Evolutionary conservation across 345 rosid genomes (phyloP), one percentile per base, ranked within the genome.

Genomic region (Odontarrhena argentea): DNA sequence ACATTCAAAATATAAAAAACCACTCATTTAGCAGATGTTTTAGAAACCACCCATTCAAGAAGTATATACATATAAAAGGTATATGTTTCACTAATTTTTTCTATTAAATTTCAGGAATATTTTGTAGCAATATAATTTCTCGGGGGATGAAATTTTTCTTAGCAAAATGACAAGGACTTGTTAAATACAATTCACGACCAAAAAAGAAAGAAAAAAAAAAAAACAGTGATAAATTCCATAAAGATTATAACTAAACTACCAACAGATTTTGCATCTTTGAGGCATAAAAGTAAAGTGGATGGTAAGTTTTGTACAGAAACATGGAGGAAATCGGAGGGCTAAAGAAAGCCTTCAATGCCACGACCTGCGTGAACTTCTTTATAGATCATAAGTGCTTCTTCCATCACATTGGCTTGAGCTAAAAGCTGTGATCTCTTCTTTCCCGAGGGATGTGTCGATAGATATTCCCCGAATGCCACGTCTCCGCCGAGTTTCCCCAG

Each of bases 401-500:
- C 91, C 97, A 91, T 94, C 75, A 91, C 95, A 60, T 85, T 25
- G 48, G 99, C 95, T 63, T 80, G 80, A 54, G 91, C 87, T 59
- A 91, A 79, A 71, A 85, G 69, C 55, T 82, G 69, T 37, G 97
- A 83, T 74, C 99, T 84, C 82, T 80, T 87, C 83, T 78, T 86
- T 22, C 96, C 96, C 1, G 99, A 94, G 9, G 96, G 99, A 77
- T 94, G 99, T n/a, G 96, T 91, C 2, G 96, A 87, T 7, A 94
- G 82, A 70, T 94, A 91, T 65, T 94, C 87, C 65, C 71, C 69
- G 1, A 87, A 47, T 1, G 68, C 42, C 1, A 77, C 80, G 0
- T 79, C 81, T 15, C 95, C 92, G 4, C 78, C 61, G 1, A 88
- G 67, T 76, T 83, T 76, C 26, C 92, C 97, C 44, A 91, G 73